A percentile compares a stretch with the other conserved stretches of the same genome.
Evolutionary conservation across 1,139 yeast genomes (phyloP).

Genomic region (Yamadazyma dushanensis): DNA sequence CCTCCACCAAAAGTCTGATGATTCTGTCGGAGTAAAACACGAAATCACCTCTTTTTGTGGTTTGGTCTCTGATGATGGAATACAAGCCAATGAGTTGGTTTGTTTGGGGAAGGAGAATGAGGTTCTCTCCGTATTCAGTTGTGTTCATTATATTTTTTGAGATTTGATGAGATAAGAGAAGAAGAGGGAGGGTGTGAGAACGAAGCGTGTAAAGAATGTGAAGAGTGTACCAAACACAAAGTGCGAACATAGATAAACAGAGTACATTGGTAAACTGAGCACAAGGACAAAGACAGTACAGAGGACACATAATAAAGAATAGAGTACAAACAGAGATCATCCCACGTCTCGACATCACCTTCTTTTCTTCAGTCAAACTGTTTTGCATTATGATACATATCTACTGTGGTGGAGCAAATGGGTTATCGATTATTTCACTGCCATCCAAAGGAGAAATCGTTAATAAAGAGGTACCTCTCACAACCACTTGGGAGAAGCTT

Average conservation of each 20-base stretch:
- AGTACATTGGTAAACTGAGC: no score
- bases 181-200: no score
- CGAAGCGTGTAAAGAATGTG: no score
- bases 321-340: no score
- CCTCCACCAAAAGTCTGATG: conserved; percentile 89
- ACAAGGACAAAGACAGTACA: no score
- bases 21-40: conserved; percentile 94
- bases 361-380: no score
- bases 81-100: conserved; percentile 86
- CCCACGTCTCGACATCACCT: no score
- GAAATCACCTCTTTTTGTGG: conserved; percentile 84
- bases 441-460: conserved; percentile 87
- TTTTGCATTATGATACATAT: background rate
- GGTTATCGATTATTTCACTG: conserved; percentile 73
- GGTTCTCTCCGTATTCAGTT: conserved; percentile 40
- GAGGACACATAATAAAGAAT: no score
- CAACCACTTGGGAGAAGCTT: conserved; percentile 77
- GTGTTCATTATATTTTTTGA: conserved; percentile 6
- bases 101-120: conserved; percentile 76
- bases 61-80: conserved; percentile 82
- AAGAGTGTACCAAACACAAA: no score
- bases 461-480: conserved; percentile 80
- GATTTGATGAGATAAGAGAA: background rate
- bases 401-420: conserved; percentile 36
- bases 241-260: no score